These are phyloP conservation scores for Daldinia childiae DNA, from an alignment of 495 filamentous ascomycete genomes.

Conservation along the genomic window DNA sequence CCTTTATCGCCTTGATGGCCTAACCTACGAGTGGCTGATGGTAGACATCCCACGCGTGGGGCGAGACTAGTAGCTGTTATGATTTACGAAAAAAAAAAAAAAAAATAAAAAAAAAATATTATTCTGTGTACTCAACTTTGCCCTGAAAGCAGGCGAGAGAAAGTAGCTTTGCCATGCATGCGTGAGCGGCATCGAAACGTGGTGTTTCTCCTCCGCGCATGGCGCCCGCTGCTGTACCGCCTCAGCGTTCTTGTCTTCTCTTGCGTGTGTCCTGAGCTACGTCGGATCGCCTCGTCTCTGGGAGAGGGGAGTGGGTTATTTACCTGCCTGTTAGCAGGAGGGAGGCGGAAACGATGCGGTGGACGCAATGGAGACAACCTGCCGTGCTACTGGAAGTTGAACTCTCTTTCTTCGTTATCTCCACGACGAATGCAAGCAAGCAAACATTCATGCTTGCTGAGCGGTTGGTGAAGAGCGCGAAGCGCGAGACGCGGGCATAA, in stretches of 20 bases:
- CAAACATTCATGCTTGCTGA: too few relatives aligned
- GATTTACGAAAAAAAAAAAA: slow-evolving; percentile 10
- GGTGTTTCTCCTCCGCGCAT: slow-evolving; percentile 40
- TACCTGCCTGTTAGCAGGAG: background rate
- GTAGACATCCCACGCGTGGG: slow-evolving; percentile 8
- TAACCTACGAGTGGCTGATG: slow-evolving; percentile 10
- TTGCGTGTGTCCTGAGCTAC: background rate
- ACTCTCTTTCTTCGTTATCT: background rate
- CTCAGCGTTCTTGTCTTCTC: background rate
- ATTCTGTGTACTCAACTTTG: background rate
- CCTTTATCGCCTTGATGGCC: background rate
- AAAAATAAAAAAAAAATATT: too few relatives aligned
- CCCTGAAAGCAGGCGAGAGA: background rate
- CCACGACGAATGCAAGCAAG: background rate
- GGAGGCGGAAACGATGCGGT: slow-evolving; percentile 1
- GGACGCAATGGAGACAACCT: background rate
- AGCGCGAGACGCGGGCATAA: slow-evolving; percentile 2
- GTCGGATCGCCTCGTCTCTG: slow-evolving; percentile 3
- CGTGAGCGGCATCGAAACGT: slow-evolving; percentile 38
- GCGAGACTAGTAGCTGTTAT: background rate
- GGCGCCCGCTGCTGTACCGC: slow-evolving; percentile 32
- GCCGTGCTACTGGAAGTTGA: slow-evolving; percentile 3
- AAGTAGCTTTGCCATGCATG: slow-evolving; percentile 29
- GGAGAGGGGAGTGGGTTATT: background rate
- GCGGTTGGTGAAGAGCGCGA: background rate